A percentile compares a stretch with the other conserved stretches of the same genome.
Conservation (phyloP, 768 basidiomycete species). For the Naganishia friedmannii region DNA sequence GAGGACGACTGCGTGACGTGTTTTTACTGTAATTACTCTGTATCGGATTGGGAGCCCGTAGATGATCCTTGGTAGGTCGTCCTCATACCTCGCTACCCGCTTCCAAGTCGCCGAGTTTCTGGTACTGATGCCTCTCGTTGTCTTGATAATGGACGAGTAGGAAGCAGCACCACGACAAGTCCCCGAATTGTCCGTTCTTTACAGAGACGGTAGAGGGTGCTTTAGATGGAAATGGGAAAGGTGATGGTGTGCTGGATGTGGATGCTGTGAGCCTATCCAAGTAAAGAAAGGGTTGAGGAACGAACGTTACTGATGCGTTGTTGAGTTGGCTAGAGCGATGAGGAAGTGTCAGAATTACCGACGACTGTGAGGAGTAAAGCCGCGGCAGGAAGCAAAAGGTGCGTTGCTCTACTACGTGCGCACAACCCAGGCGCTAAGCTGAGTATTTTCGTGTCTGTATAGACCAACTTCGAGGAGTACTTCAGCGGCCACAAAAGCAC, state of each 20-base stretch:
- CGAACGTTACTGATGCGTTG: background rate
- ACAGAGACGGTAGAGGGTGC: constrained; percentile 14
- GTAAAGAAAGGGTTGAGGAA: too few relatives aligned
- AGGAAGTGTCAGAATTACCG: constrained; percentile 8
- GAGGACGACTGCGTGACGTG: constrained; percentile 81
- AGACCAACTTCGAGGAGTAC: constrained; percentile 18
- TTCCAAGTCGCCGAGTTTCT: background rate
- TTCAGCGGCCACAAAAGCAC: background rate
- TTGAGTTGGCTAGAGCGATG: background rate
- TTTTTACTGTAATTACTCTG: constrained; percentile 73
- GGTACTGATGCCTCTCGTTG: background rate
- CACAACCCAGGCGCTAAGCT: too few relatives aligned
- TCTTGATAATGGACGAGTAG: constrained; percentile 23
- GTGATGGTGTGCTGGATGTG: background rate
- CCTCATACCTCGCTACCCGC: too few relatives aligned
- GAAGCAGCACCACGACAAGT: constrained; percentile 71
- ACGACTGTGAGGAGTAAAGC: constrained; percentile 18
- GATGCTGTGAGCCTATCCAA: background rate
- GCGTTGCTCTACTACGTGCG: too few relatives aligned
- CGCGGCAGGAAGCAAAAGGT: constrained; percentile 11
- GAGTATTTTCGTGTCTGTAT: too few relatives aligned
- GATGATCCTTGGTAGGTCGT: constrained; percentile 91
- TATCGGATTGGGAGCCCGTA: constrained; percentile 80
- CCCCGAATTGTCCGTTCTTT: constrained; percentile 60
- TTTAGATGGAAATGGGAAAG: background rate